A percentile compares a stretch with the other conserved stretches of the same genome.
Conservation (phyloP, 108 stramenopile genomes). For the Stephanodiscus minutulus region DNA sequence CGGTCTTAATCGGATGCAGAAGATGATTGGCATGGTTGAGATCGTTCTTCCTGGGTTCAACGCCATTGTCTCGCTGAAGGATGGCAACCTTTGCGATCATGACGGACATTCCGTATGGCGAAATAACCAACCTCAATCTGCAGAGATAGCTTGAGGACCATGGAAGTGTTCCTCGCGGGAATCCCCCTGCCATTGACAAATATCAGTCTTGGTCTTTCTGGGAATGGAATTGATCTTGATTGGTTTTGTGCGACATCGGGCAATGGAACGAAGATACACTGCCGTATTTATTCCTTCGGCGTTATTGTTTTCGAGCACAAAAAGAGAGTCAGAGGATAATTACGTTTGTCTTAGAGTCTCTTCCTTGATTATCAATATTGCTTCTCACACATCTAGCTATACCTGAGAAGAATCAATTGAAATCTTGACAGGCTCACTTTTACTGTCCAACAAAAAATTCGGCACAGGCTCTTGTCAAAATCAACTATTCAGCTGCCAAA, state of each 20-base stretch:
- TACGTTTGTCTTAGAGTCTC: background rate
- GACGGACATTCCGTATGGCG: background rate
- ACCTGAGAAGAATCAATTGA: too few species aligned
- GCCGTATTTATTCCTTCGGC: too few species aligned
- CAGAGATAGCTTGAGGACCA: background rate
- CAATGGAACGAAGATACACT: background rate
- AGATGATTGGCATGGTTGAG: conserved; percentile 1
- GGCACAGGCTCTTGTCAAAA: too few species aligned
- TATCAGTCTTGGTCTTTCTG: background rate
- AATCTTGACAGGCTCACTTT: too few species aligned
- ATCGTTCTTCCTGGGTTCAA: background rate
- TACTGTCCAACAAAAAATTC: too few species aligned
- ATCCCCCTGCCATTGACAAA: background rate
- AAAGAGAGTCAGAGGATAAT: background rate
- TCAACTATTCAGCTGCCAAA: too few species aligned
- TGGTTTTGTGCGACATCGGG: background rate
- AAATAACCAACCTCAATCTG: background rate
- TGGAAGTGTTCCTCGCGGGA: background rate
- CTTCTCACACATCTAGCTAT: background rate
- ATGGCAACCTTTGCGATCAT: background rate
- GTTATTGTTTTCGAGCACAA: too few species aligned
- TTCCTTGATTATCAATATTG: background rate
- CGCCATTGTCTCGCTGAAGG: background rate
- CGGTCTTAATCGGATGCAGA: background rate
- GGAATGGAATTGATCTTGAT: background rate